These are phyloP conservation scores for Pleurotus cornucopiae DNA, from an alignment of 768 basidiomycete species.

Conservation along the genomic window DNA sequence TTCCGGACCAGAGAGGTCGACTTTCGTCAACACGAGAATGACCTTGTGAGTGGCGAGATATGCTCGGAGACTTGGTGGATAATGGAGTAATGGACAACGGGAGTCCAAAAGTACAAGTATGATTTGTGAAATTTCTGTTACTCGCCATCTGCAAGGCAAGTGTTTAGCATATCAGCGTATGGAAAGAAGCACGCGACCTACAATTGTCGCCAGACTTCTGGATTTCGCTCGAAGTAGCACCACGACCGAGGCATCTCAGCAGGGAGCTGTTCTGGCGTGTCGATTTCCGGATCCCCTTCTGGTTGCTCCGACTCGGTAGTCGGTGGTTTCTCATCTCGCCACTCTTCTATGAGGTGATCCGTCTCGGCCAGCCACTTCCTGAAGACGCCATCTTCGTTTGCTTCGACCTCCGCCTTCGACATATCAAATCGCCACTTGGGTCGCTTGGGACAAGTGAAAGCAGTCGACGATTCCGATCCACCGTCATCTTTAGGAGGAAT, in stretches of 20 bases:
- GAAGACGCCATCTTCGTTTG: constrained; percentile 84
- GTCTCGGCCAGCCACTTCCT: constrained; percentile 72
- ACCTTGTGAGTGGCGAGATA: constrained; percentile 55
- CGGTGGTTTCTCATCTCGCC: constrained; percentile 31
- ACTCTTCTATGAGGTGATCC: constrained; percentile 50
- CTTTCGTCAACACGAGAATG: constrained; percentile 83
- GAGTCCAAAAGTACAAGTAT: constrained; percentile 86
- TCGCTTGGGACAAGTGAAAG: constrained; percentile 54
- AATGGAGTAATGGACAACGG: constrained; percentile 84
- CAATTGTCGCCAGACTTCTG: constrained; percentile 96
- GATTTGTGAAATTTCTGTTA: constrained; percentile 87
- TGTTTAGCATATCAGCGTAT: constrained; percentile 11
- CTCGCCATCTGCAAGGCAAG: constrained; percentile 71
- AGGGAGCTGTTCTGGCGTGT: neutral
- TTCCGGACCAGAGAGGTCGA: constrained; percentile 73
- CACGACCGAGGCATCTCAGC: constrained; percentile 55
- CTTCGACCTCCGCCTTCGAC: constrained; percentile 85
- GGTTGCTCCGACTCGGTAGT: constrained; percentile 7
- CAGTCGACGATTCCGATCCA: constrained; percentile 4
- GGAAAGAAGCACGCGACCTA: constrained; percentile 31
- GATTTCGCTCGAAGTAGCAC: constrained; percentile 82
- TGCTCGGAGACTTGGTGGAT: constrained; percentile 69
- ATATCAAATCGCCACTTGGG: constrained; percentile 88
- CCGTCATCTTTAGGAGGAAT: constrained; percentile 1
- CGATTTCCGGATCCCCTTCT: too few species aligned